phyloP scores from a whole-genome alignment of 2,329 filamentous ascomycete species.

The Monilinia vaccinii-corymbosi region DNA sequence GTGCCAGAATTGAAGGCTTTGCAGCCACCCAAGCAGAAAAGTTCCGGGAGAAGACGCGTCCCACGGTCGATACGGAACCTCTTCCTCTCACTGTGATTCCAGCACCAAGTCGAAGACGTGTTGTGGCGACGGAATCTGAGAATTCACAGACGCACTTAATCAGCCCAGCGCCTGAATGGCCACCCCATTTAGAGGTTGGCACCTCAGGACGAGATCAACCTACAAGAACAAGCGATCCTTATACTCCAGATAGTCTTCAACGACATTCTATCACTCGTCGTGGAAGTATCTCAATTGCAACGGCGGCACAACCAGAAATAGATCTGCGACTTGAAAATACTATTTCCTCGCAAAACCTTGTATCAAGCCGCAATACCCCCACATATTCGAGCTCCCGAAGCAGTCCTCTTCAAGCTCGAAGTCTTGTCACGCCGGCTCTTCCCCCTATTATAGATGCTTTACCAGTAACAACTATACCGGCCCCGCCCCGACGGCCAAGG shows the following conservation, averaged over 20 bases:
- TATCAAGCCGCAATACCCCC: neutral
- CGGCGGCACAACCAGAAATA: slow-evolving; percentile 14
- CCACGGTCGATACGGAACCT: slow-evolving; percentile 44
- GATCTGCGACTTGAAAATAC: slow-evolving; percentile 5
- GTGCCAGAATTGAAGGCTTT: slow-evolving; percentile 49
- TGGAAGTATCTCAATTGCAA: slow-evolving; percentile 24
- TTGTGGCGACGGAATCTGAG: slow-evolving; percentile 47
- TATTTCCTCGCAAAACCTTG: neutral
- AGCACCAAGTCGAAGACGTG: slow-evolving; percentile 49
- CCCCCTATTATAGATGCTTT: slow-evolving; percentile 19
- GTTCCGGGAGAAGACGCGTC: slow-evolving; percentile 46
- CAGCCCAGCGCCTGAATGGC: neutral
- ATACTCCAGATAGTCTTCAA: slow-evolving; percentile 22
- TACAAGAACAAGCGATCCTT: slow-evolving; percentile 20
- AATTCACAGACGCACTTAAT: slow-evolving; percentile 30
- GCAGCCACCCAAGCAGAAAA: slow-evolving; percentile 51
- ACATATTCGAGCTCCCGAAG: slow-evolving; percentile 12
- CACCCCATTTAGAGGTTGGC: neutral
- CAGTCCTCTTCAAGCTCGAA: slow-evolving; percentile 13
- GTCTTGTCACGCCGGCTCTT: slow-evolving; percentile 6
- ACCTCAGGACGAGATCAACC: slow-evolving; percentile 7
- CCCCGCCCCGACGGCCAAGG: slow-evolving; percentile 21
- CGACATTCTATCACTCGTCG: slow-evolving; percentile 22
- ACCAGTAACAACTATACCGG: slow-evolving; percentile 24
- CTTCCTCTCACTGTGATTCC: slow-evolving; percentile 53